A percentile compares a stretch with the other conserved stretches of the same genome.
Conservation (phyloP, 331 rosid species). For the Acacia pycnantha region DNA sequence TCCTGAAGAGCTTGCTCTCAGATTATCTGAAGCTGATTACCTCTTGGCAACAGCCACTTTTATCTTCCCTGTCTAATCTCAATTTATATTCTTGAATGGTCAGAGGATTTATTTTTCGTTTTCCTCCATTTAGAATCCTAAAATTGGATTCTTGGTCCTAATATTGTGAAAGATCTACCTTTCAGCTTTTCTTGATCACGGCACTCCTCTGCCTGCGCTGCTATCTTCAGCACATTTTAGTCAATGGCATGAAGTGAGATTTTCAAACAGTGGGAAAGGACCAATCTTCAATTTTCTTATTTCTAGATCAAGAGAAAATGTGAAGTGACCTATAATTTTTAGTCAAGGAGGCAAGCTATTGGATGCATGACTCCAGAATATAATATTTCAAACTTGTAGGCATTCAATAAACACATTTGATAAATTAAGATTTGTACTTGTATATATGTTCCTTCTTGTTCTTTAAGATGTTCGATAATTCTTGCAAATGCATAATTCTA, state of each 20-base stretch:
- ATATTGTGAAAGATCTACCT: neutral
- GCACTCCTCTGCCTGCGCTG: neutral
- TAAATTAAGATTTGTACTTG: neutral
- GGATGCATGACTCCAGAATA: neutral
- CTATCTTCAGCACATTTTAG: neutral
- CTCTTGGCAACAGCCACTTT: neutral
- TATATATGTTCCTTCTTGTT: conserved; percentile 13
- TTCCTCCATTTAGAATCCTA: neutral
- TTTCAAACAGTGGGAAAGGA: neutral
- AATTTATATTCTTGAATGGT: neutral
- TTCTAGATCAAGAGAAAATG: neutral
- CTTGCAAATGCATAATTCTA: conserved; percentile 10
- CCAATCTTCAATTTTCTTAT: neutral
- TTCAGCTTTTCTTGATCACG: neutral
- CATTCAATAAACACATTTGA: neutral
- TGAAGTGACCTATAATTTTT: neutral
- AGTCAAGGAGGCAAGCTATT: neutral
- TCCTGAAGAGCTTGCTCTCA: neutral
- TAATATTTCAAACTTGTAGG: conserved; percentile 2
- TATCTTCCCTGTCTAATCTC: neutral
- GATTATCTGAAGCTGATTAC: neutral
- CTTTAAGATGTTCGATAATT: conserved; percentile 21
- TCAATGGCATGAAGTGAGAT: neutral
- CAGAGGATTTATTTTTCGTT: neutral
- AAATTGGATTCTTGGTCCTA: neutral